Evolutionary conservation across 1,284 basidiomycete species (phyloP).

Genomic region (Hypsizygus ulmarius): DNA sequence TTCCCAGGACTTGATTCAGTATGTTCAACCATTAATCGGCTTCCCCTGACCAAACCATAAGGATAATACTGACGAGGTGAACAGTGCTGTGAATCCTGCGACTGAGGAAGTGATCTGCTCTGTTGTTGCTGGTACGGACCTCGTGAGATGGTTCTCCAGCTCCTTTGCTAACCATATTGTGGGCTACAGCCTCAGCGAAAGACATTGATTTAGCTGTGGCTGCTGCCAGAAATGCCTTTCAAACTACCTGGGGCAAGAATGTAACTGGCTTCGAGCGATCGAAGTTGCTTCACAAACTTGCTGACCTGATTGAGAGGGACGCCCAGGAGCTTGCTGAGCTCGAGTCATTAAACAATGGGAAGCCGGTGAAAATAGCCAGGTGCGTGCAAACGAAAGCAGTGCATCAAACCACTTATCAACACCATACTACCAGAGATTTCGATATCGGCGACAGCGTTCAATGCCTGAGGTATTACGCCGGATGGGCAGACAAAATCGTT

Average conservation of each 20-base stretch:
- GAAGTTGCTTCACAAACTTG: constrained; percentile 79
- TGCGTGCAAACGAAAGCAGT: constrained; percentile 12
- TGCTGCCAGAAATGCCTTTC: constrained; percentile 83
- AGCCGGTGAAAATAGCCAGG: constrained; percentile 75
- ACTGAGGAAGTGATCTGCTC: constrained; percentile 71
- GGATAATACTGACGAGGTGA: constrained; percentile 4
- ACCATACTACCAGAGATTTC: constrained; percentile 55
- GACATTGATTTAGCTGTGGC: constrained; percentile 84
- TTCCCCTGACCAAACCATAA: constrained; percentile 13
- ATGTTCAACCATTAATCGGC: constrained; percentile 24
- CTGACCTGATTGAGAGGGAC: constrained; percentile 90
- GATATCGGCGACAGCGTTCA: constrained; percentile 83
- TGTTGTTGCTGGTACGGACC: constrained; percentile 63
- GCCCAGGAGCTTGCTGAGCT: constrained; percentile 74
- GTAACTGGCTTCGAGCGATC: constrained; percentile 81
- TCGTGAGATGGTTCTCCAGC: constrained; percentile 1
- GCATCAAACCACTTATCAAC: neutral
- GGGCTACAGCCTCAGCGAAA: constrained; percentile 55
- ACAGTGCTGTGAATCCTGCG: constrained; percentile 67
- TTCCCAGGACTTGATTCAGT: constrained; percentile 60
- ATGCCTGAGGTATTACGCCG: constrained; percentile 81
- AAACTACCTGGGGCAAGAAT: constrained; percentile 88
- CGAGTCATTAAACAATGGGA: constrained; percentile 82
- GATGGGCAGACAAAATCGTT: constrained; percentile 65
- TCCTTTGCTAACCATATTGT: constrained; percentile 17